Conservation (phyloP, 371 early-diverging fungal species). For the Capillidium rhysosporum region DNA sequence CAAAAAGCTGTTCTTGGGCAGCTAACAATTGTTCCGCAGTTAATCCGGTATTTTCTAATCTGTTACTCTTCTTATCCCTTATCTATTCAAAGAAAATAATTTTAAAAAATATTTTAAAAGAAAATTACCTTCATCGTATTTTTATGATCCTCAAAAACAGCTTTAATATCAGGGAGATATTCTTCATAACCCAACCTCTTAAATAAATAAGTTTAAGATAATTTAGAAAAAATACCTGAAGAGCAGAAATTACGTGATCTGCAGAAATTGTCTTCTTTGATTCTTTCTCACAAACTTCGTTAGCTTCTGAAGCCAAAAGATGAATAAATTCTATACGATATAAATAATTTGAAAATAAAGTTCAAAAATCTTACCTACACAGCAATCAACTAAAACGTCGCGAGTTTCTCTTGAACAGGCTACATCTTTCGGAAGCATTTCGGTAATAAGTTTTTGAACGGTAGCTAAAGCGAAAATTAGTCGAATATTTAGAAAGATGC, state of each 20-base stretch:
- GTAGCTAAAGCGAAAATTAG: slow-evolving; percentile 43
- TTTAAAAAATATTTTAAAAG: background rate
- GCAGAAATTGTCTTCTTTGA: slow-evolving; percentile 95
- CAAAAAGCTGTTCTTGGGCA: slow-evolving; percentile 85
- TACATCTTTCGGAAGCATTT: slow-evolving; percentile 78
- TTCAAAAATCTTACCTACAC: slow-evolving; percentile 45
- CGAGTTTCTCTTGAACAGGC: slow-evolving; percentile 87
- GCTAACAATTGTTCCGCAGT: slow-evolving; percentile 77
- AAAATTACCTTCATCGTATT: slow-evolving; percentile 52
- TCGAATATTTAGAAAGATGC: background rate
- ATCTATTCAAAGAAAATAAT: slow-evolving; percentile 27
- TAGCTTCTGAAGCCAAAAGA: slow-evolving; percentile 81
- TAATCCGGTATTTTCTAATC: slow-evolving; percentile 74
- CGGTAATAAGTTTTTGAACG: slow-evolving; percentile 89
- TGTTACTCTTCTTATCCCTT: slow-evolving; percentile 67
- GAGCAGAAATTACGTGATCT: slow-evolving; percentile 86
- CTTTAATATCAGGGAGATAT: slow-evolving; percentile 75
- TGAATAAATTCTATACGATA: slow-evolving; percentile 69
- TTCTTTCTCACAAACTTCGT: slow-evolving; percentile 93
- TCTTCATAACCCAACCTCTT: slow-evolving; percentile 78
- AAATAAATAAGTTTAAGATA: slow-evolving; percentile 1
- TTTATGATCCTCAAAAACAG: slow-evolving; percentile 75
- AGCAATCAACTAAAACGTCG: slow-evolving; percentile 83
- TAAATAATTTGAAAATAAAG: background rate
- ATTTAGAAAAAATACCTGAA: slow-evolving; percentile 28